These are phyloP conservation scores for Penicillium decumbens DNA, from an alignment of 2,329 filamentous ascomycete species.

Conservation along the genomic window DNA sequence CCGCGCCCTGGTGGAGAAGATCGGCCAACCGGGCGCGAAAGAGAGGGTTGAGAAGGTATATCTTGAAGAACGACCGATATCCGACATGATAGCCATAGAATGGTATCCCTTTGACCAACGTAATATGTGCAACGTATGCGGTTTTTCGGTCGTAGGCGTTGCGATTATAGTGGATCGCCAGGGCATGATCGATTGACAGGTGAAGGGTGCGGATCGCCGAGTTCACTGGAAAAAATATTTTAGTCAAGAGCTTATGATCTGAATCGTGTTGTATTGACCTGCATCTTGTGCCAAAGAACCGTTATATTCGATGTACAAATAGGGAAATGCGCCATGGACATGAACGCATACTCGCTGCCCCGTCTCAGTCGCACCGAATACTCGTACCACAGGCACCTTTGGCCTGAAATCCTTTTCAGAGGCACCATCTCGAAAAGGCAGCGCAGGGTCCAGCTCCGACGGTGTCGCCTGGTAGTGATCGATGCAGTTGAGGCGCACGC, in stretches of 20 bases:
- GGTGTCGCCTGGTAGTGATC: constrained; percentile 85
- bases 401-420: constrained; percentile 60
- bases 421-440: constrained; percentile 61
- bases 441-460: constrained; percentile 72
- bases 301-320: constrained; percentile 84
- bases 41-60: constrained; percentile 84
- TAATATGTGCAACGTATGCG: constrained; percentile 82
- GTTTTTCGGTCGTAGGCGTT: constrained; percentile 66
- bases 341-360: constrained; percentile 96
- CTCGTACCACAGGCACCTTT: constrained; percentile 77
- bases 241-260: constrained; percentile 9
- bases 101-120: constrained; percentile 83
- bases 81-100: constrained; percentile 97
- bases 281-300: constrained; percentile 63
- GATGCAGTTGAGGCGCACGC: constrained; percentile 89
- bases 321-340: constrained; percentile 91
- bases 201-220: constrained; percentile 74
- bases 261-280: constrained; percentile 49
- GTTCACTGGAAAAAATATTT: constrained; percentile 52
- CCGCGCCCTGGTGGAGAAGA: constrained; percentile 77
- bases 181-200: constrained; percentile 81
- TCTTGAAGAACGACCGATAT: constrained; percentile 84
- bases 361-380: constrained; percentile 89
- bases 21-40: constrained; percentile 85
- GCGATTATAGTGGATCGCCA: constrained; percentile 77